These are phyloP conservation scores for Leucaena leucocephala DNA, from an alignment of 306 rosid genomes.

Conservation along the genomic window DNA sequence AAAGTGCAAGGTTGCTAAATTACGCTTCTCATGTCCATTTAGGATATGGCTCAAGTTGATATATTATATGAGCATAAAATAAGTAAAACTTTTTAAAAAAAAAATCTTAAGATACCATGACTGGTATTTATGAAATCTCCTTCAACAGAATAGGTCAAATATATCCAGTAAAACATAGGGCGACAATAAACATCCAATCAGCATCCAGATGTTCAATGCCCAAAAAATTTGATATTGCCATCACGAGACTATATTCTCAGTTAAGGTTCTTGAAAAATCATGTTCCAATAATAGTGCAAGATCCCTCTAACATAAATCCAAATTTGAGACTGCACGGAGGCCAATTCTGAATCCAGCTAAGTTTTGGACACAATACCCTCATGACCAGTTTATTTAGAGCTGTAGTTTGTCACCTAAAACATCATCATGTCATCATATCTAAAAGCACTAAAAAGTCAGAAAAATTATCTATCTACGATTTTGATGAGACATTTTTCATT, in stretches of 20 bases:
- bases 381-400: constrained; percentile 14
- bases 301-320: constrained; percentile 13
- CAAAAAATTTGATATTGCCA: constrained; percentile 2
- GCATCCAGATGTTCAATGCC: constrained; percentile 19
- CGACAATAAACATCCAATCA: neutral
- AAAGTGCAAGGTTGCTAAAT: neutral
- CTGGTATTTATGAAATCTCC: constrained; percentile 7
- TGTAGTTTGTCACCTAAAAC: constrained; percentile 17
- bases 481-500: constrained; percentile 19
- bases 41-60: neutral
- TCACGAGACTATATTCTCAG: neutral
- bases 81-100: constrained; percentile 4
- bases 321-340: neutral
- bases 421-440: constrained; percentile 25
- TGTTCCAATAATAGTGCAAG: constrained; percentile 5
- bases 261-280: constrained; percentile 19
- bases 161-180: neutral
- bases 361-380: neutral
- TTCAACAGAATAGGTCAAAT: constrained; percentile 9
- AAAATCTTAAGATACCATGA: constrained; percentile 17
- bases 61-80: constrained; percentile 3
- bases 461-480: constrained; percentile 11
- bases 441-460: constrained; percentile 20
- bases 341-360: constrained; percentile 8
- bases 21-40: constrained; percentile 4